A percentile compares a stretch with the other conserved stretches of the same genome.
Evolutionary conservation across 345 rosid genomes (phyloP).

Genomic region (Salix arbutifolia): DNA sequence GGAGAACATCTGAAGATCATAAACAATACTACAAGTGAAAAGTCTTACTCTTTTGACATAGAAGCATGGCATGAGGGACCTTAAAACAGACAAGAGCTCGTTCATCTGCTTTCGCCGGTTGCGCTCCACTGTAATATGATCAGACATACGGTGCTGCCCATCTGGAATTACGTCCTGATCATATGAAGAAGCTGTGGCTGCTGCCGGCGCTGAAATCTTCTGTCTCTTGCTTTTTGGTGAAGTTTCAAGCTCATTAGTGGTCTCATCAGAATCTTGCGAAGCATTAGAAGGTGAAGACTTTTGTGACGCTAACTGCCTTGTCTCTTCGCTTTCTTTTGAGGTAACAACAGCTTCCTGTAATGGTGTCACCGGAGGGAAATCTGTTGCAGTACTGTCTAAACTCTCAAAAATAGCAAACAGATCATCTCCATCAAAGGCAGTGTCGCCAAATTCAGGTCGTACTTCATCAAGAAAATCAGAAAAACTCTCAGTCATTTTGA

Average conservation of each 20-base stretch:
- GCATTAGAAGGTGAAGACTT: constrained; percentile 32
- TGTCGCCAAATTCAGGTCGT: constrained; percentile 47
- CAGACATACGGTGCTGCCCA: constrained; percentile 61
- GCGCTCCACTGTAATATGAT: constrained; percentile 85
- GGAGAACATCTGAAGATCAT: background rate
- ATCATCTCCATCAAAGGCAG: constrained; percentile 57
- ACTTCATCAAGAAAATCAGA: constrained; percentile 47
- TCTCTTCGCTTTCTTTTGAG: constrained; percentile 18
- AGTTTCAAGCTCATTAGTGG: constrained; percentile 41
- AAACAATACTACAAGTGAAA: background rate
- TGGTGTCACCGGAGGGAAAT: constrained; percentile 46
- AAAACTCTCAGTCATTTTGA: constrained; percentile 41
- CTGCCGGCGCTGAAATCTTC: constrained; percentile 11
- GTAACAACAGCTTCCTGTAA: constrained; percentile 23
- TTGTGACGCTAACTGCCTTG: constrained; percentile 20
- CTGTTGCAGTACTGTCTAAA: constrained; percentile 47
- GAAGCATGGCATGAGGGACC: constrained; percentile 97
- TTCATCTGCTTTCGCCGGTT: constrained; percentile 99
- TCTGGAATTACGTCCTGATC: constrained; percentile 37
- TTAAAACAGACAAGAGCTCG: constrained; percentile 70
- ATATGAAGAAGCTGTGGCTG: constrained; percentile 14
- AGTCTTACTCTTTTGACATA: constrained; percentile 88
- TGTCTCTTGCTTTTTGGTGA: constrained; percentile 44
- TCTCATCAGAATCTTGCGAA: constrained; percentile 17
- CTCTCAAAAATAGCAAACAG: constrained; percentile 73